phyloP scores from a whole-genome alignment of 148 eudicot genomes.

The Camellia sinensis region DNA sequence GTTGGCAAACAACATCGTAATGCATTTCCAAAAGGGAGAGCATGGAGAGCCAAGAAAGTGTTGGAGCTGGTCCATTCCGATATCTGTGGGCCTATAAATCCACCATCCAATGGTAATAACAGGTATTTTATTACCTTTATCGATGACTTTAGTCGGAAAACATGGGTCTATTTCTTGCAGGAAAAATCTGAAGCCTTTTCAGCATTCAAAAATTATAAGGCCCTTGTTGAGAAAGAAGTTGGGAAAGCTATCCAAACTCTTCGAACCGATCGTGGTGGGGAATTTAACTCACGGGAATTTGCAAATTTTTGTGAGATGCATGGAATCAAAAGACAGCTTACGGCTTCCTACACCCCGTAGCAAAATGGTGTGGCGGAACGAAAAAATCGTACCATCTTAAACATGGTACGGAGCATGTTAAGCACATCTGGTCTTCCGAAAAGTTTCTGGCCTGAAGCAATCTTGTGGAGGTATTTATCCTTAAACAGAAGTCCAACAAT shows the following conservation, averaged over 20 bases:
- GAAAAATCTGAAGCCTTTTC: neutral
- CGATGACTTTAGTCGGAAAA: conserved; percentile 14
- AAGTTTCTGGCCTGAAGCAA: conserved; percentile 13
- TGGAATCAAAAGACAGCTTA: neutral
- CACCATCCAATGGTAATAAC: neutral
- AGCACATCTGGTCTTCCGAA: neutral
- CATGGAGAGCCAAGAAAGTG: neutral
- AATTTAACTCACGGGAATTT: conserved; percentile 2
- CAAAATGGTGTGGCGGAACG: conserved; percentile 15
- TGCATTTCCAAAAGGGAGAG: neutral
- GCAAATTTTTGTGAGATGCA: neutral
- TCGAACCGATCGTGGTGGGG: neutral
- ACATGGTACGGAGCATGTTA: neutral
- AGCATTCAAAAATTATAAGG: conserved; percentile 3
- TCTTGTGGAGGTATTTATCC: neutral
- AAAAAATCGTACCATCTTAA: conserved; percentile 16
- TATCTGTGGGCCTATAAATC: neutral
- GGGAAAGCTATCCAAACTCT: neutral
- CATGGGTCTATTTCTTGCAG: conserved; percentile 5
- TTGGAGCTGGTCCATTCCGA: neutral
- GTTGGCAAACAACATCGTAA: neutral
- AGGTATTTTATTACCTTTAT: neutral
- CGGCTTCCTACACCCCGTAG: neutral
- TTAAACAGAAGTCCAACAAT: conserved; percentile 10
- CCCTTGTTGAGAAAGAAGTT: neutral